Conservation (phyloP, 2,329 filamentous ascomycete genomes). For the Stemphylium lycopersici region DNA sequence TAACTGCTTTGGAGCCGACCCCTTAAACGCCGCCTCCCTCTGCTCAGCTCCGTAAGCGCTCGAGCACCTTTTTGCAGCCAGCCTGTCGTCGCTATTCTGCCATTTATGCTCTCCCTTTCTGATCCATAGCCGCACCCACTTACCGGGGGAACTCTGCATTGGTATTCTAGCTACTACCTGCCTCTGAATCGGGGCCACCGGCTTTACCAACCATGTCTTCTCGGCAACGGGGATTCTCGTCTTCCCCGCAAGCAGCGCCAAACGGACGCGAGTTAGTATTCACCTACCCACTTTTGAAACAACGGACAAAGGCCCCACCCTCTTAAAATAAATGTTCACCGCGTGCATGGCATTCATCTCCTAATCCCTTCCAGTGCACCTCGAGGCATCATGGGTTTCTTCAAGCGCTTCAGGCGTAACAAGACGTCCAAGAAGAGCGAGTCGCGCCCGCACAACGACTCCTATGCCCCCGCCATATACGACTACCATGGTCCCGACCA, state of each 20-base stretch:
- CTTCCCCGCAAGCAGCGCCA: constrained; percentile 36
- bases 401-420: constrained; percentile 56
- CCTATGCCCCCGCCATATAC: constrained; percentile 32
- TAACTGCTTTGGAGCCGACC: constrained; percentile 14
- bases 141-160: constrained; percentile 7
- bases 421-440: constrained; percentile 51
- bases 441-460: constrained; percentile 37
- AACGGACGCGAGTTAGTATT: constrained; percentile 32
- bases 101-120: constrained; percentile 12
- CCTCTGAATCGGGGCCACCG: constrained; percentile 9
- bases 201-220: constrained; percentile 29
- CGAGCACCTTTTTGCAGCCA: constrained; percentile 9
- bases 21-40: constrained; percentile 21
- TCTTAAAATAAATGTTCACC: constrained; percentile 23
- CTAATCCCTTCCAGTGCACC: constrained; percentile 31
- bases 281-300: constrained; percentile 19
- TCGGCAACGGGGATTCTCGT: constrained; percentile 30
- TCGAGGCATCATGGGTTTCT: constrained; percentile 55
- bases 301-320: constrained; percentile 15
- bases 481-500: constrained; percentile 51
- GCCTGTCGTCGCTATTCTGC: constrained; percentile 3
- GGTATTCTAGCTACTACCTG: constrained; percentile 8
- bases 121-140: constrained; percentile 1
- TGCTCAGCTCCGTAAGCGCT: constrained; percentile 9
- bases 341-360: constrained; percentile 15